Percentiles rank a stretch among this genome's conserved stretches.
Conservation (phyloP, 352 stramenopile species). For the Globisporangium parvum region DNA sequence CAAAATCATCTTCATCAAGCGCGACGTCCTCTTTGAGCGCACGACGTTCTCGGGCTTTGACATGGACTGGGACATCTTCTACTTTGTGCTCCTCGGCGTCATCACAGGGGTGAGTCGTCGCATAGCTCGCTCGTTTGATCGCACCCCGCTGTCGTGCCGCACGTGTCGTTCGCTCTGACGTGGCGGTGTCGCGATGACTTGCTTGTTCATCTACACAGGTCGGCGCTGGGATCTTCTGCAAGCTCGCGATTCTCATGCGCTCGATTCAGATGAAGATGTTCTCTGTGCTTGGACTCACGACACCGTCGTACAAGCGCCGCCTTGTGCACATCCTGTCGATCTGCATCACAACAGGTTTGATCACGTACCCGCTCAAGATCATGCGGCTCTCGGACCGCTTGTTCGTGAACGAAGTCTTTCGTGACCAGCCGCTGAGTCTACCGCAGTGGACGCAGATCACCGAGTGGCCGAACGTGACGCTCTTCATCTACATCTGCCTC, state of each 20-base stretch:
- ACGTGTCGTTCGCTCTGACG: neutral
- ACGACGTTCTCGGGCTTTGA: slow-evolving; percentile 75
- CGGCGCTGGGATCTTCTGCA: slow-evolving; percentile 59
- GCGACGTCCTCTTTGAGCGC: slow-evolving; percentile 68
- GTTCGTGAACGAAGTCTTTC: slow-evolving; percentile 78
- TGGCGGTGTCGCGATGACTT: neutral
- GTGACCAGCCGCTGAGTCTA: slow-evolving; percentile 47
- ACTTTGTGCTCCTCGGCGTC: slow-evolving; percentile 57
- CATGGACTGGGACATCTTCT: slow-evolving; percentile 73
- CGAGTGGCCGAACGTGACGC: slow-evolving; percentile 42
- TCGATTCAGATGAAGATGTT: slow-evolving; percentile 49
- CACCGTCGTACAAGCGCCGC: slow-evolving; percentile 48
- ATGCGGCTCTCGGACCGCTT: slow-evolving; percentile 62
- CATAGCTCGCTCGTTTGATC: neutral
- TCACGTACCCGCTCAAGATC: slow-evolving; percentile 68
- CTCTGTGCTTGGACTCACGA: slow-evolving; percentile 38
- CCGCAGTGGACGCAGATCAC: slow-evolving; percentile 61
- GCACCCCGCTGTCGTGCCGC: neutral
- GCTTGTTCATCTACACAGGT: slow-evolving; percentile 27
- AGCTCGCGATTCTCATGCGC: slow-evolving; percentile 35
- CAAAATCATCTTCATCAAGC: slow-evolving; percentile 70
- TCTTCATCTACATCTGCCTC: slow-evolving; percentile 67
- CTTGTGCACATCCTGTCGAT: slow-evolving; percentile 57
- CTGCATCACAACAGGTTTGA: slow-evolving; percentile 40
- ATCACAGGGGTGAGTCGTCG: slow-evolving; percentile 61